These are phyloP conservation scores for Rhodomyrtus tomentosa DNA, from an alignment of 345 rosid species.

Conservation along the genomic window DNA sequence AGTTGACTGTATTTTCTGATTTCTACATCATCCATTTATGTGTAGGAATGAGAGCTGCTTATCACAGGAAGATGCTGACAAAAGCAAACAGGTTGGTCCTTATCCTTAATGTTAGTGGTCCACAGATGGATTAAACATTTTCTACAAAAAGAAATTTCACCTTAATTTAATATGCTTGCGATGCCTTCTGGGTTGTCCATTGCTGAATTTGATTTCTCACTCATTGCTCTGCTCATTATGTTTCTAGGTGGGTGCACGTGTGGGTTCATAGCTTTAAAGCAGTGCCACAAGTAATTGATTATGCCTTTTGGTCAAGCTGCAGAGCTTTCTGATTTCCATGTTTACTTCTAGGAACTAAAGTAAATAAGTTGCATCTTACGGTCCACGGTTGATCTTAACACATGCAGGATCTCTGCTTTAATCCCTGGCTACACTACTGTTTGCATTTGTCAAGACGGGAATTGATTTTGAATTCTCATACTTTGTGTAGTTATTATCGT, in stretches of 20 bases:
- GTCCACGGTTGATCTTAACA: not conserved
- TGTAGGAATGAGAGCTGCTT: constrained; percentile 34
- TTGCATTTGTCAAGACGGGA: not conserved
- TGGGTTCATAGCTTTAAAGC: not conserved
- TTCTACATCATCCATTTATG: not conserved
- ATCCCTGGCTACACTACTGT: not conserved
- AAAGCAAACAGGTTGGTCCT: constrained; percentile 59
- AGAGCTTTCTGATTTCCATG: not conserved
- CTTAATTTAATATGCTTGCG: not conserved
- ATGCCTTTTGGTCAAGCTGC: not conserved
- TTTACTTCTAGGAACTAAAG: not conserved
- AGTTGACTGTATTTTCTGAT: not conserved
- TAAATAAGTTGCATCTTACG: not conserved
- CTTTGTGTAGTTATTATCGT: not conserved
- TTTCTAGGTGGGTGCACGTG: not conserved
- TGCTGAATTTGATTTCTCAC: not conserved
- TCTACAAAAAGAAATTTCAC: not conserved
- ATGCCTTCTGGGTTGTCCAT: not conserved
- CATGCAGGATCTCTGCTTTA: not conserved
- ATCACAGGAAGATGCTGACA: constrained; percentile 37
- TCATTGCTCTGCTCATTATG: not conserved
- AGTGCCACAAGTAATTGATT: not conserved
- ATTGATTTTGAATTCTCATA: not conserved
- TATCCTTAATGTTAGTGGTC: not conserved
- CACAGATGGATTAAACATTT: not conserved